Evolutionary conservation across 495 filamentous ascomycete genomes (phyloP).

Genomic region (Chaetomium fimeti): DNA sequence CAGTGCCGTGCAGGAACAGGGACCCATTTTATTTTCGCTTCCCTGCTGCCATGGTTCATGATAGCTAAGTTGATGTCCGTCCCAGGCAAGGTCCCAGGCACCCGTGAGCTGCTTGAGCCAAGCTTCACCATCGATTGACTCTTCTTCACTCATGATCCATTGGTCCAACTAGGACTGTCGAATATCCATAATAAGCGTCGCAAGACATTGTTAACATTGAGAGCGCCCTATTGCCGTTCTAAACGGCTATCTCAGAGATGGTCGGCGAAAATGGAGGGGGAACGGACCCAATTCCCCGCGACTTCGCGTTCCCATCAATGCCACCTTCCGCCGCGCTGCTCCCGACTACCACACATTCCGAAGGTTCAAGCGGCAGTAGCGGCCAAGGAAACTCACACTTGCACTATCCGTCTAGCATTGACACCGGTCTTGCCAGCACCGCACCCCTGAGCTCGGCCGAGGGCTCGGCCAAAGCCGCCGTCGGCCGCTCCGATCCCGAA

Average conservation of each 20-base stretch:
- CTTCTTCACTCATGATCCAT: no score
- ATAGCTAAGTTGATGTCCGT: no score
- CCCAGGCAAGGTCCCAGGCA: no score
- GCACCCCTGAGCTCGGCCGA: not conserved
- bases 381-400: constrained; percentile 11
- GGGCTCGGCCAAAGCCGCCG: not conserved
- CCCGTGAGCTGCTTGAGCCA: no score
- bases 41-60: no score
- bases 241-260: not conserved
- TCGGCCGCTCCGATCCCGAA: constrained; percentile 16
- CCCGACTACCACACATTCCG: not conserved
- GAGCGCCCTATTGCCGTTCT: no score
- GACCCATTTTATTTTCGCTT: no score
- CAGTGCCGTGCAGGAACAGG: no score
- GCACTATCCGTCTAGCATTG: constrained; percentile 8
- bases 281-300: constrained; percentile 1
- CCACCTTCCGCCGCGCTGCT: not conserved
- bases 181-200: not conserved
- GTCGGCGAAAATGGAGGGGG: not conserved
- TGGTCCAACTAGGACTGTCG: not conserved
- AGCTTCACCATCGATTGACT: no score
- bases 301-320: not conserved
- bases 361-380: not conserved
- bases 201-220: not conserved
- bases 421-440: constrained; percentile 2